Evolutionary conservation across 2,329 filamentous ascomycete species (phyloP).

Genomic region (Colletotrichum simmondsii): DNA sequence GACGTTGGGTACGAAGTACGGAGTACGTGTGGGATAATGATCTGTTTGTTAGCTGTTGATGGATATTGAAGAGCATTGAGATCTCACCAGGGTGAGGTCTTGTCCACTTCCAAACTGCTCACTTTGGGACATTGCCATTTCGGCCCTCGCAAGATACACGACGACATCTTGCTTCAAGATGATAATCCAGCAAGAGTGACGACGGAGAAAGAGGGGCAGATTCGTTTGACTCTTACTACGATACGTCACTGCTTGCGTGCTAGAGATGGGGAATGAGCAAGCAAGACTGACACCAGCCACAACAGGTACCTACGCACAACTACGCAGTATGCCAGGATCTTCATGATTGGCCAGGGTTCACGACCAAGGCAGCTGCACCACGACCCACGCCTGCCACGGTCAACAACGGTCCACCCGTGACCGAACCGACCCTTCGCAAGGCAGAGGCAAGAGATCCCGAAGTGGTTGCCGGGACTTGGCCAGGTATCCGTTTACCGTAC

Average conservation of each 20-base stretch:
- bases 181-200: background rate
- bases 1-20: background rate
- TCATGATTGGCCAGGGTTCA: constrained; percentile 11
- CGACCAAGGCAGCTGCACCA: constrained; percentile 5
- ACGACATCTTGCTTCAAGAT: background rate
- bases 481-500: background rate
- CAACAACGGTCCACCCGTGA: background rate
- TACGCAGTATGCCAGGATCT: background rate
- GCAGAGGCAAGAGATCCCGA: background rate
- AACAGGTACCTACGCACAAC: background rate
- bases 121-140: background rate
- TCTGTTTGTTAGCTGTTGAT: constrained; percentile 30
- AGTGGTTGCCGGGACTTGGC: background rate
- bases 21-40: background rate
- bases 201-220: constrained; percentile 4
- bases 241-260: constrained; percentile 32
- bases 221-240: background rate
- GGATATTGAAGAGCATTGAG: background rate
- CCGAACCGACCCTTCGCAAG: background rate
- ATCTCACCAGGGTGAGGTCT: constrained; percentile 10
- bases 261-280: constrained; percentile 25
- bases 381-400: too few relatives aligned
- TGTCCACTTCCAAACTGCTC: background rate
- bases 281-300: constrained; percentile 21
- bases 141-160: background rate